phyloP scores from a whole-genome alignment of 2,329 filamentous ascomycete species.

The Fusarium mangiferae region DNA sequence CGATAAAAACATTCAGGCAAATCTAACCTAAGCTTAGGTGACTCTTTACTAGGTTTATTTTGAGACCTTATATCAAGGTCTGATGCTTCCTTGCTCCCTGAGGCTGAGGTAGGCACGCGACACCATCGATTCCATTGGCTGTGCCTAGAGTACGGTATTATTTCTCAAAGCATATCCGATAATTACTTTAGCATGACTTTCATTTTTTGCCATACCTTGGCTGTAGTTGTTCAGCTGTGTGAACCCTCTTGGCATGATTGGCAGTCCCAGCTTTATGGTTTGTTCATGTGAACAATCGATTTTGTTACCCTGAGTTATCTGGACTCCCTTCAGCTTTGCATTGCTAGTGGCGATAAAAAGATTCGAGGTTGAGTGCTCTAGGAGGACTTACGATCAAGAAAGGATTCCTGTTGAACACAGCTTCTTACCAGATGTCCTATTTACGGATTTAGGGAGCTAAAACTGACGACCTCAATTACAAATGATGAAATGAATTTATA shows the following conservation, averaged over 20 bases:
- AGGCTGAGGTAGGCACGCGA: not conserved
- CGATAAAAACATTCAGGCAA: too few relatives aligned
- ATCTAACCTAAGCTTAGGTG: too few relatives aligned
- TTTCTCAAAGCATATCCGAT: not conserved
- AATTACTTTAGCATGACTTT: not conserved
- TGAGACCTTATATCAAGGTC: too few relatives aligned
- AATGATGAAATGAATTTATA: not conserved
- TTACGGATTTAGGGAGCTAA: not conserved
- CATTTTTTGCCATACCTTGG: not conserved
- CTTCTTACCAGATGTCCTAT: not conserved
- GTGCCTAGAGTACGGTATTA: not conserved
- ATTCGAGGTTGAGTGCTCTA: not conserved
- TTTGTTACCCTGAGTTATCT: not conserved
- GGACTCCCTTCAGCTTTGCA: not conserved
- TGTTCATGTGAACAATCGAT: not conserved
- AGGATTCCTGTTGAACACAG: not conserved
- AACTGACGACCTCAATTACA: too few relatives aligned
- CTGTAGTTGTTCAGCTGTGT: not conserved
- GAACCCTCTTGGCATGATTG: not conserved
- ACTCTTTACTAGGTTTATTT: too few relatives aligned
- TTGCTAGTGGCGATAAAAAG: not conserved
- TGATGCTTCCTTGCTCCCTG: too few relatives aligned
- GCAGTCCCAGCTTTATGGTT: not conserved
- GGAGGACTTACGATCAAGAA: not conserved
- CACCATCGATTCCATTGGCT: not conserved